Evolutionary conservation across 2,329 filamentous ascomycete species (phyloP), one percentile per base, ranked within the genome.

Genomic region (Ploettnerulaceae sp.): DNA sequence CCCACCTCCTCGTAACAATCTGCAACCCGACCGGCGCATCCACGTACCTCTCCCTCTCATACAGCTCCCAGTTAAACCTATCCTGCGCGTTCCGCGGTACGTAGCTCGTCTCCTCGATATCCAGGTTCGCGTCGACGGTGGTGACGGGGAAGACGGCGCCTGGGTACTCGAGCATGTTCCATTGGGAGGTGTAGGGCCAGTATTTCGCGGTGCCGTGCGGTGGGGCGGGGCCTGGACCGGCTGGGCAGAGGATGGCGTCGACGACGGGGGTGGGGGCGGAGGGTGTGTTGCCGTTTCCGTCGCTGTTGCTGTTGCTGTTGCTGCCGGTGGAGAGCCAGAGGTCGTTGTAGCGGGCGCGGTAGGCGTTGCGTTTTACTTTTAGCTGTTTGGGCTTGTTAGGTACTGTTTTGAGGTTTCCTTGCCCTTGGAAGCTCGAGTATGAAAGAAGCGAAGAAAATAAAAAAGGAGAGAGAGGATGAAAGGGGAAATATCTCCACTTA

Each of bases 151-250:
- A 82, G 0, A 78, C 72, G 2, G 74, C 65, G 9, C 71, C 72
- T 0, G 81, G 77, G 58, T 83, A 84, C 57, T 86, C 81, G 2
- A 86, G 71, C 32, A 85, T 57, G 59, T 86, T 86, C 79, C 81
- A 86, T 48, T 79, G 73, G 0, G 73, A 67, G 0, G 79, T 82
- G 55, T 86, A 86, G 1, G 71, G 72, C 79, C 80, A 86, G 67
- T 60, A 82, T 57, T 46, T 67, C 64, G 52, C 77, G 64, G 47
- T 77, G 49, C 40, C 63, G 53, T 51, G 67, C 68, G 41, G 72
- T 66, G 70, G 75, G n/a, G 75, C 76, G 2, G 69, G 68, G 1
- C 73, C 71, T 1, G 77, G 75, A 0, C 72, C 74, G 0, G 70
- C 73, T 0, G 81, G 81, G 38, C 75, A 80, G 2, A 84, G 66